Evolutionary conservation across 768 basidiomycete genomes (phyloP).

Genomic region (Podaxis carcinomalis): DNA sequence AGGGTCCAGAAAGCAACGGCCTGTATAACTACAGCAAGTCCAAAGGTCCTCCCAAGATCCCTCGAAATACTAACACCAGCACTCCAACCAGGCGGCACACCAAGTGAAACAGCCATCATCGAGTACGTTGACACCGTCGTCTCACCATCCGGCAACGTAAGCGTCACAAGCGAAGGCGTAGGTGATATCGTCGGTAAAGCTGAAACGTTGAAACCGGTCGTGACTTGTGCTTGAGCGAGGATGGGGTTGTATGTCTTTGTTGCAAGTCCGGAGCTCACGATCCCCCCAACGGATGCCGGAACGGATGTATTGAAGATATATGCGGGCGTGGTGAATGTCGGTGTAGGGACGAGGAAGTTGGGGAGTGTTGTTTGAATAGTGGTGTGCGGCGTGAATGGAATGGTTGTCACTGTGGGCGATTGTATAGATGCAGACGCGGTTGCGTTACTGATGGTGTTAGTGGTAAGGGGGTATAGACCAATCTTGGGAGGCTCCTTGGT

Average conservation of each 20-base stretch:
- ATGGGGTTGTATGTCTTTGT: constrained; percentile 69
- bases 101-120: constrained; percentile 48
- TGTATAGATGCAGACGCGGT: constrained; percentile 16
- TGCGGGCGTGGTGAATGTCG: constrained; percentile 54
- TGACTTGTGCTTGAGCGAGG: constrained; percentile 27
- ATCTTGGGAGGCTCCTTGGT: constrained; percentile 71
- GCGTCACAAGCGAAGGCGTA: constrained; percentile 46
- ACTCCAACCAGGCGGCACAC: constrained; percentile 58
- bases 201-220: constrained; percentile 38
- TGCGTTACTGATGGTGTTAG: constrained; percentile 24
- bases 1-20: neutral
- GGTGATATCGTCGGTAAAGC: constrained; percentile 56
- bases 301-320: constrained; percentile 72
- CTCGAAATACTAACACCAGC: constrained; percentile 14
- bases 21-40: neutral
- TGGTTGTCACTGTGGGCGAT: neutral
- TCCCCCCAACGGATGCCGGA: constrained; percentile 46
- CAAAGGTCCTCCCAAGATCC: neutral
- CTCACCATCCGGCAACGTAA: constrained; percentile 50
- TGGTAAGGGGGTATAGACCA: constrained; percentile 63
- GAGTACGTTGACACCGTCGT: constrained; percentile 51
- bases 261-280: constrained; percentile 59
- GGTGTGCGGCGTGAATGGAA: constrained; percentile 33
- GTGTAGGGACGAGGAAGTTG: constrained; percentile 65
- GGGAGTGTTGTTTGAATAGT: constrained; percentile 68